Evolutionary conservation across 2,329 filamentous ascomycete species (phyloP).

Genomic region (Neonectria faginata): DNA sequence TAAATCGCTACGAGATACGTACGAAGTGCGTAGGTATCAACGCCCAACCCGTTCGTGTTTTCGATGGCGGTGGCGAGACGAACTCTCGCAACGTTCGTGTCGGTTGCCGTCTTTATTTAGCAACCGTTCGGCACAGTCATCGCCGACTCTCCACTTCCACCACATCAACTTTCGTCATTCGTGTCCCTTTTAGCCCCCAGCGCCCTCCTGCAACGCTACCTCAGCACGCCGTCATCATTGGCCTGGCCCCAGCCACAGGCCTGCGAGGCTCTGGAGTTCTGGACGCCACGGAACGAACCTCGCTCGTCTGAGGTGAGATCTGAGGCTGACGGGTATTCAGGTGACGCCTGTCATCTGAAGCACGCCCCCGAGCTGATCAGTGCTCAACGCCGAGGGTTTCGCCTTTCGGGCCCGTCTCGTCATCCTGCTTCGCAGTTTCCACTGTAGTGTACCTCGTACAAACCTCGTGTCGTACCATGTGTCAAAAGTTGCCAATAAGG

Average conservation of each 20-base stretch:
- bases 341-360: conserved; percentile 23
- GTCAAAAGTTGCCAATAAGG: conserved; percentile 7
- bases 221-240: conserved; percentile 4
- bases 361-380: not conserved
- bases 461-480: not conserved
- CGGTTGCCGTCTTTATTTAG: conserved; percentile 25
- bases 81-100: conserved; percentile 3
- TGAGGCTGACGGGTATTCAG: conserved; percentile 7
- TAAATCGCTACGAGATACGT: not conserved
- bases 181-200: conserved; percentile 1
- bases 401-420: conserved; percentile 1
- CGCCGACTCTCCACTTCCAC: conserved; percentile 7
- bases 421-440: not conserved
- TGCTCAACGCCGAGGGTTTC: conserved; percentile 5
- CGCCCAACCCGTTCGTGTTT: conserved; percentile 4
- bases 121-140: conserved; percentile 18
- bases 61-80: conserved; percentile 14
- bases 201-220: not conserved
- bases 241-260: conserved; percentile 4
- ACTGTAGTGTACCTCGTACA: not conserved
- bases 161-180: conserved; percentile 1
- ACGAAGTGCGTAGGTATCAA: not conserved
- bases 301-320: conserved; percentile 27
- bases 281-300: conserved; percentile 4
- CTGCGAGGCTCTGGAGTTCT: conserved; percentile 13